Evolutionary conservation across 2,329 filamentous ascomycete genomes (phyloP), one percentile per base, ranked within the genome.

Genomic region (Rosellinia necatrix): DNA sequence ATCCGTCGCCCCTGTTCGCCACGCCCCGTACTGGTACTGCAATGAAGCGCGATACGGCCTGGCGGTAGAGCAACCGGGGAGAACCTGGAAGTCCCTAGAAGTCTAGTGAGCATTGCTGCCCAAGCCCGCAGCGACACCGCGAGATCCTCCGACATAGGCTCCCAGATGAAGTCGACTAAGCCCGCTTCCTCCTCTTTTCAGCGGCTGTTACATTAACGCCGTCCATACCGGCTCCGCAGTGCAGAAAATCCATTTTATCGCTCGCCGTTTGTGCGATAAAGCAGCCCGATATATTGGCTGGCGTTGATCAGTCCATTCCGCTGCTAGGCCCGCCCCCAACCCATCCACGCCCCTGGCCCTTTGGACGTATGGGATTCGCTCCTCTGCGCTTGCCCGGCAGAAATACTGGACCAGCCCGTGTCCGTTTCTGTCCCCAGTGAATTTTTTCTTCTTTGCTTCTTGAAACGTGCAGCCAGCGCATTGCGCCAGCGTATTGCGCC

Each of bases 31-130:
- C 61, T 58, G 60, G 65, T 66, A 52, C 61, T 58, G 60, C 60
- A 53, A 58, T 58, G 64, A 64, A 64, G 63, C 65, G 55, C 44
- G 64, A 61, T 51, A 53, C 54, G 55, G 47, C 41, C 38, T 38
- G 37, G 53, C 51, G 27, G 38, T 55, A 58, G 53, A 58, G 48
- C 38, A 60, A 64, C 61, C 64, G 66, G 68, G 72, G 68, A 70
- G 66, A 64, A 67, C 65, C 67, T 66, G 60, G 70, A 68, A 72
- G 68, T 69, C 30, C n/a, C n/a, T n/a, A n/a, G n/a, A n/a, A n/a
- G n/a, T n/a, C n/a, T 15, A 58, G 57, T 43, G 61, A 60, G 59
- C 60, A 72, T 76, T 76, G 74, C 71, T 76, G 74, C 74, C 74
- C 73, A 75, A 76, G 66, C 67, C 66, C 60, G 68, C 67, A 69